Conservation (phyloP, 345 rosid genomes). For the Pistacia integerrima region DNA sequence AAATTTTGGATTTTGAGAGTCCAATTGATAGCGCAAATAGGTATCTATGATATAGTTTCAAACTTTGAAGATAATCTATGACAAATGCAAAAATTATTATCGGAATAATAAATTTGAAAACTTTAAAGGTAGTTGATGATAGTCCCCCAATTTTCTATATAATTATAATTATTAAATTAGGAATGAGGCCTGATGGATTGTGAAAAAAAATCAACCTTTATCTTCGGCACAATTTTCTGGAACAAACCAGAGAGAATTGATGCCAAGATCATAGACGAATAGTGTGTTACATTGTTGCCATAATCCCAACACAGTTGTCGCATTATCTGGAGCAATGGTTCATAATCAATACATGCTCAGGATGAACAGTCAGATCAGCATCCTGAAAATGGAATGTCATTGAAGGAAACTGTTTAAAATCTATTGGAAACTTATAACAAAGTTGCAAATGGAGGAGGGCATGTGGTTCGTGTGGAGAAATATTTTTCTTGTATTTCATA, state of each 20-base stretch:
- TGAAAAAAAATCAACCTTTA: not conserved
- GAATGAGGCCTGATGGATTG: no score
- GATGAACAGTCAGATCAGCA: not conserved
- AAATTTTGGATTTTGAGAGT: no score
- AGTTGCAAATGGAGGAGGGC: not conserved
- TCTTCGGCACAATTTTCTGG: conserved; percentile 2
- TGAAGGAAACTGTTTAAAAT: not conserved
- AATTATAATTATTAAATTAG: no score
- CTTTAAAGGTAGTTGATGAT: no score
- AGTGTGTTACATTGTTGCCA: not conserved
- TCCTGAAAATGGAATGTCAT: conserved; percentile 4
- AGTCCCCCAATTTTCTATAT: no score
- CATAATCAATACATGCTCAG: not conserved
- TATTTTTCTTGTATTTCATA: no score
- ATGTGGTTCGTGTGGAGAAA: not conserved
- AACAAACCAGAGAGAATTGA: not conserved
- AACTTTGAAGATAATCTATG: no score
- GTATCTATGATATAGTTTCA: no score
- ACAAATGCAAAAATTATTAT: no score
- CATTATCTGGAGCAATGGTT: not conserved
- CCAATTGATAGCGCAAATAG: no score
- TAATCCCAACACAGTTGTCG: not conserved
- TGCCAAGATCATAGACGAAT: not conserved
- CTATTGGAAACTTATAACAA: not conserved
- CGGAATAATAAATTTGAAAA: no score